phyloP scores from a whole-genome alignment of 116 monocot species.

The Cymodocea nodosa region DNA sequence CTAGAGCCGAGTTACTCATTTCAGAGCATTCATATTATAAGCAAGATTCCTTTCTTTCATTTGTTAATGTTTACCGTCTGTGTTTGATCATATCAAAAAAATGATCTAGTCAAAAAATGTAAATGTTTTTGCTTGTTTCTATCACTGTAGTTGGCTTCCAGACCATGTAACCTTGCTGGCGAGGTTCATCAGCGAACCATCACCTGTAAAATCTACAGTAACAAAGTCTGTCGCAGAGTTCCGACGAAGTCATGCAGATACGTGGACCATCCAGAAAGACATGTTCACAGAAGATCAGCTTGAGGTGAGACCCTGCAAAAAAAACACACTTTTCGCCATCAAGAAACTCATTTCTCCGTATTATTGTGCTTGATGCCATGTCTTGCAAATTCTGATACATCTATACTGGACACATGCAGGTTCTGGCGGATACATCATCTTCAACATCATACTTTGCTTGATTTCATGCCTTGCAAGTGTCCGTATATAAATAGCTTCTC shows the following conservation, averaged over 20 bases:
- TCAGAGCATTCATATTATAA: background rate
- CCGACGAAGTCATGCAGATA: slow-evolving; percentile 85
- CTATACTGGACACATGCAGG: slow-evolving; percentile 28
- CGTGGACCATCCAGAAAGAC: slow-evolving; percentile 86
- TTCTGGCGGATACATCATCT: slow-evolving; percentile 66
- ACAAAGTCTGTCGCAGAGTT: slow-evolving; percentile 94
- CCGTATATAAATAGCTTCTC: no score
- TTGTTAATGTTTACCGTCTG: no score
- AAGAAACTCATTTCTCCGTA: background rate
- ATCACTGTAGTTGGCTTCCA: slow-evolving; percentile 77
- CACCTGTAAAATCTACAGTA: slow-evolving; percentile 67
- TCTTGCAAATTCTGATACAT: background rate
- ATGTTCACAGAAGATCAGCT: slow-evolving; percentile 86
- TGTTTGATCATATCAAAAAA: no score
- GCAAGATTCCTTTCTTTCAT: background rate
- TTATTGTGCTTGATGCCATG: background rate
- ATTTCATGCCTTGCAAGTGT: background rate
- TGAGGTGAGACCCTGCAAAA: slow-evolving; percentile 45
- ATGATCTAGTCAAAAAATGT: background rate
- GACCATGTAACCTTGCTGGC: slow-evolving; percentile 83
- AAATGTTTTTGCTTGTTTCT: background rate
- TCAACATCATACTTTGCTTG: slow-evolving; percentile 87
- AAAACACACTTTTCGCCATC: background rate
- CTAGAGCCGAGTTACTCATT: no score
- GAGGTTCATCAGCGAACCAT: slow-evolving; percentile 65